phyloP scores from a whole-genome alignment of 371 early-diverging fungal species.

The Actinomucor elegans region DNA sequence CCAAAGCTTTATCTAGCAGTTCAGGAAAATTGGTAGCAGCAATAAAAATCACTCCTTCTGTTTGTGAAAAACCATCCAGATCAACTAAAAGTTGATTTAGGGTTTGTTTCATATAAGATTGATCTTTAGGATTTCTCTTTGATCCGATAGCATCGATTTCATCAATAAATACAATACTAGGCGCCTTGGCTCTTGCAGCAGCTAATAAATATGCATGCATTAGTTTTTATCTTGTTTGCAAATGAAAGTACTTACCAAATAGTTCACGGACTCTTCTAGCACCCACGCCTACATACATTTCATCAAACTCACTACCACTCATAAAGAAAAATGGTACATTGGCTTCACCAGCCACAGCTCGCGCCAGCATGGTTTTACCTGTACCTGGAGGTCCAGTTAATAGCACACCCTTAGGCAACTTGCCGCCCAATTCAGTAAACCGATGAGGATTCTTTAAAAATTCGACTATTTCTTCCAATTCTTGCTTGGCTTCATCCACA shows the following conservation, averaged over 20 bases:
- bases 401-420: slow-evolving; percentile 95
- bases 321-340: slow-evolving; percentile 97
- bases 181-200: slow-evolving; percentile 92
- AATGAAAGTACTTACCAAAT: slow-evolving; percentile 56
- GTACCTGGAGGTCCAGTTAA: slow-evolving; percentile 99
- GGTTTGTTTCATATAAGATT: slow-evolving; percentile 93
- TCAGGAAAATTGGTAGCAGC: slow-evolving; percentile 99
- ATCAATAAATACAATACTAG: slow-evolving; percentile 99
- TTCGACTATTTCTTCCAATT: slow-evolving; percentile 93
- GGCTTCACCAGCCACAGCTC: slow-evolving; percentile 93
- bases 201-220: too few relatives aligned
- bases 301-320: slow-evolving; percentile 97
- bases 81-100: slow-evolving; percentile 96
- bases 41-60: slow-evolving; percentile 95
- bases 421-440: slow-evolving; percentile 92
- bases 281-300: slow-evolving; percentile 99
- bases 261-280: slow-evolving; percentile 82
- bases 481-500: slow-evolving; percentile 96
- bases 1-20: slow-evolving; percentile 94
- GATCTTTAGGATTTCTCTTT: slow-evolving; percentile 93
- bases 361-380: slow-evolving; percentile 91
- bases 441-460: slow-evolving; percentile 90
- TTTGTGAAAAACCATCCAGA: slow-evolving; percentile 93
- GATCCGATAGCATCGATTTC: slow-evolving; percentile 99
- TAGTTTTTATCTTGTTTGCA: too few relatives aligned